Evolutionary conservation across 2,329 filamentous ascomycete species (phyloP), one percentile per base, ranked within the genome.

Genomic region (Sporothrix variecibatus): DNA sequence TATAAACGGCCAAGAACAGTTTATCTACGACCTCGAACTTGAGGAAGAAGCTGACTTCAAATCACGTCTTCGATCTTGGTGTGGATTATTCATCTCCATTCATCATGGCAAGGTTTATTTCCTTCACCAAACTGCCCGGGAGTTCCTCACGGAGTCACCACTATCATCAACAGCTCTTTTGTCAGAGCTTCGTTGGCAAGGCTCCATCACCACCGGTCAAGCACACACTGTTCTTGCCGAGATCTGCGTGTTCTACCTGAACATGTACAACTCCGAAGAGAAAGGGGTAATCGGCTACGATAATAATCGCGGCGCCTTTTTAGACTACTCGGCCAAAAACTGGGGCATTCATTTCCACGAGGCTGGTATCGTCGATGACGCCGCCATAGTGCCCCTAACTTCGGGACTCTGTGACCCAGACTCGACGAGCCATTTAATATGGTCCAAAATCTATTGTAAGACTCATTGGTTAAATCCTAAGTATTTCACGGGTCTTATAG

Each of bases 61-160:
- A 60, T 12, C 0, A 1, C 72, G 76, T 60, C 75, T 81, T 2
- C 73, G 79, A 76, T 74, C 75, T 6, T 78, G 31, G 76, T 81
- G 79, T 75, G 79, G 80, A 8, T 71, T 81, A 0, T 81, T 82
- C 38, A 58, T 82, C 46, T 78, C 78, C 12, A 74, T 81, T 23
- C 12, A 81, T 56, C 64, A 79, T 12, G 76, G 72, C n/a, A 79
- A 68, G 11, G 62, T 82, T 64, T 80, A 81, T 65, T 78, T 82
- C 51, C 73, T 81, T 31, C 80, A 82, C 75, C 79, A 81, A 77
- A 81, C 80, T 12, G 80, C 79, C 64, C 76, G 78, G 17, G 79
- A 81, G 72, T 82, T 82, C 75, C 79, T 81, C 58, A 67, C n/a
- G 5, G 12, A 70, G 34, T n/a, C n/a, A n/a, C 23, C 72, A 46